Evolutionary conservation across 257 asterid genomes (phyloP).

Genomic region (Solanum arcanum): DNA sequence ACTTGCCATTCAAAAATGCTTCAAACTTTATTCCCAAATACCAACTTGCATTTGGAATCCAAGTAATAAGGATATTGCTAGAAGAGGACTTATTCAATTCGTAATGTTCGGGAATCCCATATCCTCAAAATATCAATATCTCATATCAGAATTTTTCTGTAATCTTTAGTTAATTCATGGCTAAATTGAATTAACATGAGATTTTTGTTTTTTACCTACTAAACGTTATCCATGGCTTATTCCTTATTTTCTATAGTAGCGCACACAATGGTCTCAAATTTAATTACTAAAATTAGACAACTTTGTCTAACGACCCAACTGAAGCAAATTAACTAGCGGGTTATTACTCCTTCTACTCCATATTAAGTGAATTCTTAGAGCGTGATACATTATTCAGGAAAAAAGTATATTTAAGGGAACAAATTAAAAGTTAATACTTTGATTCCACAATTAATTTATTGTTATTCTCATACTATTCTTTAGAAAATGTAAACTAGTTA

Average conservation of each 20-base stretch:
- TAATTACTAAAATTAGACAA: too few relatives aligned
- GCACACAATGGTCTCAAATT: neutral
- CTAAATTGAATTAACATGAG: neutral
- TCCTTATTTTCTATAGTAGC: neutral
- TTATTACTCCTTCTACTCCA: neutral
- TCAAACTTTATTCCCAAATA: neutral
- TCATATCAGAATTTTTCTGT: neutral
- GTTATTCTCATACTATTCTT: too few relatives aligned
- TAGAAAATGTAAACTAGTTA: neutral
- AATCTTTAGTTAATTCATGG: neutral
- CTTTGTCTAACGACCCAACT: neutral
- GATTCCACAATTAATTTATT: neutral
- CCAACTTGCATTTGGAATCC: neutral
- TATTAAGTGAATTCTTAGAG: neutral
- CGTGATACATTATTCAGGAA: neutral
- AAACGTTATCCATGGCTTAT: neutral
- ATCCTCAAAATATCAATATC: neutral
- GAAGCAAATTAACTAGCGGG: neutral
- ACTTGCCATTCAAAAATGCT: neutral
- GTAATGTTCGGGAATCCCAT: neutral
- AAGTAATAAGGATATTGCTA: neutral
- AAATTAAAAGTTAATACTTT: too few relatives aligned
- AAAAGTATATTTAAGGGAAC: neutral
- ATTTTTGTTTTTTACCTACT: neutral
- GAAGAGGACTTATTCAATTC: neutral